Conservation (phyloP, 78 protist species). For the Tieghemostelium lacteum region DNA sequence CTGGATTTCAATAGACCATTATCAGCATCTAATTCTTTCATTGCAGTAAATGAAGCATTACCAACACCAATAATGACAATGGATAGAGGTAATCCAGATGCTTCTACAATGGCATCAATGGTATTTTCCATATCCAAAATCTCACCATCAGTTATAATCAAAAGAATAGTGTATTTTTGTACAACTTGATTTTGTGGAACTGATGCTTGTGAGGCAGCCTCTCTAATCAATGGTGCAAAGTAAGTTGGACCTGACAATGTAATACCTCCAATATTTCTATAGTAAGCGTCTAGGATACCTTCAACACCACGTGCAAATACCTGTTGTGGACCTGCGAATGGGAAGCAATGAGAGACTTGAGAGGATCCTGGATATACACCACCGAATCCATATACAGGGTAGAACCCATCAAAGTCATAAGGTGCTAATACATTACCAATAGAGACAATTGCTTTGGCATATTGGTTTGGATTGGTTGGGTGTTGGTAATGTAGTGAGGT, state of each 20-base stretch:
- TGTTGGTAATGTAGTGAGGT: constrained; percentile 85
- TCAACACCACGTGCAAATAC: constrained; percentile 20
- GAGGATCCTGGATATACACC: constrained; percentile 32
- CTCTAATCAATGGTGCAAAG: constrained; percentile 79
- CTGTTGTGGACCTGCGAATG: constrained; percentile 12
- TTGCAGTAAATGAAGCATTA: constrained; percentile 72
- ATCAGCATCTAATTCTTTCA: constrained; percentile 90
- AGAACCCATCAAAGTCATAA: constrained; percentile 83
- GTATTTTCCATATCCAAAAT: constrained; percentile 90
- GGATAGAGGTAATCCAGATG: constrained; percentile 81
- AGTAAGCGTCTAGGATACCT: constrained; percentile 62
- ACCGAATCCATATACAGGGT: constrained; percentile 93
- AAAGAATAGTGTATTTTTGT: constrained; percentile 80
- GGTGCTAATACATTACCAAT: constrained; percentile 72
- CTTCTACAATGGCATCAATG: constrained; percentile 50
- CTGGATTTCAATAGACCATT: constrained; percentile 11
- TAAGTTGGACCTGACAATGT: constrained; percentile 82
- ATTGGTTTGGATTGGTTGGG: constrained; percentile 57
- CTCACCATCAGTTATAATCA: constrained; percentile 93
- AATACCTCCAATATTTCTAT: constrained; percentile 35
- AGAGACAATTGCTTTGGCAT: constrained; percentile 80
- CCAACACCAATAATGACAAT: constrained; percentile 94
- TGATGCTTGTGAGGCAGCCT: background rate
- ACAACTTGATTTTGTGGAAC: background rate
- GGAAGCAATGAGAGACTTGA: constrained; percentile 78